phyloP scores from a whole-genome alignment of 257 asterid genomes.

The Paulownia fortunei region DNA sequence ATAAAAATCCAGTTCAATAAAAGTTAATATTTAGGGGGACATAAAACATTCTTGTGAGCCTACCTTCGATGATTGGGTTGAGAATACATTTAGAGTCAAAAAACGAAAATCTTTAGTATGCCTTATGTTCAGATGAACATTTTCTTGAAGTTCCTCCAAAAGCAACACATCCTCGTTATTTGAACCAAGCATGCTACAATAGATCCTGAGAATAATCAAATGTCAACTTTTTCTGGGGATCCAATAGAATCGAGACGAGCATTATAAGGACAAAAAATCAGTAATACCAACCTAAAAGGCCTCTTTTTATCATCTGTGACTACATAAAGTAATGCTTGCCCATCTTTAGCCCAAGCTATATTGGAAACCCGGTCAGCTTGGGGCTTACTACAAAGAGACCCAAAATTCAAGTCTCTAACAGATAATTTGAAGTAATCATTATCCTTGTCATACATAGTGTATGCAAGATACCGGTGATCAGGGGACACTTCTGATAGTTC shows the following conservation, averaged over 20 bases:
- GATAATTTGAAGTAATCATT: conserved; percentile 72
- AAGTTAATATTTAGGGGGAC: conserved; percentile 13
- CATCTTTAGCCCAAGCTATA: conserved; percentile 94
- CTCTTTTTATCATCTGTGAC: conserved; percentile 84
- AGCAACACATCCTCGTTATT: conserved; percentile 71
- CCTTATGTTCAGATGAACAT: conserved; percentile 62
- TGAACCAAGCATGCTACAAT: conserved; percentile 78
- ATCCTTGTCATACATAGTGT: conserved; percentile 95
- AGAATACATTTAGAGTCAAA: conserved; percentile 68
- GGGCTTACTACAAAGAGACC: conserved; percentile 78
- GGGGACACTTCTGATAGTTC: conserved; percentile 95
- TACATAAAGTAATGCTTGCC: conserved; percentile 77
- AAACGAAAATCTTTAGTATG: conserved; percentile 82
- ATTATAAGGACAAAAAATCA: conserved; percentile 12
- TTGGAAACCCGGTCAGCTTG: conserved; percentile 81
- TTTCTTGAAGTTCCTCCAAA: conserved; percentile 75
- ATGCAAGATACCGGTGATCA: conserved; percentile 91
- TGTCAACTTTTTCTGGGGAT: conserved; percentile 25
- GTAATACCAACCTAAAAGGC: conserved; percentile 74
- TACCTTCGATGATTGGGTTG: conserved; percentile 88
- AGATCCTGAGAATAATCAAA: conserved; percentile 60
- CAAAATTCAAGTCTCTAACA: conserved; percentile 84
- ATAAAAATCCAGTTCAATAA: conserved; percentile 33
- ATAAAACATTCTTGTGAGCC: conserved; percentile 29
- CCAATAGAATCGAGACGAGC: conserved; percentile 22